A percentile compares a stretch with the other conserved stretches of the same genome.
Evolutionary conservation across 371 early-diverging fungal genomes (phyloP).

Genomic region (Saksenaea oblongispora): DNA sequence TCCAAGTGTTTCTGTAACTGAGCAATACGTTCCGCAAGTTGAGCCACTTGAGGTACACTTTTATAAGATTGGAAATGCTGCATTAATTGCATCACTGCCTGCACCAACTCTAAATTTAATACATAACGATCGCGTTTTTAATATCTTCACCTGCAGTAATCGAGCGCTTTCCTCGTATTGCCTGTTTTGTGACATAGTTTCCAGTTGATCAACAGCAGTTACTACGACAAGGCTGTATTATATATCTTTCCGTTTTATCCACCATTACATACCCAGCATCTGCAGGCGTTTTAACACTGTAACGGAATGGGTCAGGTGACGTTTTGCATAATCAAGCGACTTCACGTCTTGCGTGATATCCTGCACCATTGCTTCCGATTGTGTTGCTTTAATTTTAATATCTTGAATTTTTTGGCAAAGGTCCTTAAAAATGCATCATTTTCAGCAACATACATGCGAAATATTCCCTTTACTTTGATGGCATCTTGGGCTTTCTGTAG

Average conservation of each 20-base stretch:
- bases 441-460: background rate
- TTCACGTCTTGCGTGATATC: conserved; percentile 96
- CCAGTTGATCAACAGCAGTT: conserved; percentile 79
- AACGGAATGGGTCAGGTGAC: conserved; percentile 82
- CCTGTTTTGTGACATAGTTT: conserved; percentile 61
- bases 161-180: conserved; percentile 81
- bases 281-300: conserved; percentile 84
- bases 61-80: conserved; percentile 76
- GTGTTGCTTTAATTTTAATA: conserved; percentile 82
- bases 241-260: background rate
- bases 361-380: conserved; percentile 86
- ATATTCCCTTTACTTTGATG: conserved; percentile 56
- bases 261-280: conserved; percentile 68
- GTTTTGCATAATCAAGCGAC: conserved; percentile 90
- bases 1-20: conserved; percentile 69
- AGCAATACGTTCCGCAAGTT: conserved; percentile 63
- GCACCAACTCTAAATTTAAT: background rate
- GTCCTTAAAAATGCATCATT: conserved; percentile 40
- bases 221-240: conserved; percentile 35
- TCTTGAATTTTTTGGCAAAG: conserved; percentile 78
- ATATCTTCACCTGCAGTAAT: conserved; percentile 65
- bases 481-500: conserved; percentile 62
- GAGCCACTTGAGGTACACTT: conserved; percentile 75
- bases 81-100: conserved; percentile 82
- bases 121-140: background rate